These are phyloP conservation scores for Trichoderma hamatum DNA, from an alignment of 2,329 filamentous ascomycete genomes.

Conservation along the genomic window DNA sequence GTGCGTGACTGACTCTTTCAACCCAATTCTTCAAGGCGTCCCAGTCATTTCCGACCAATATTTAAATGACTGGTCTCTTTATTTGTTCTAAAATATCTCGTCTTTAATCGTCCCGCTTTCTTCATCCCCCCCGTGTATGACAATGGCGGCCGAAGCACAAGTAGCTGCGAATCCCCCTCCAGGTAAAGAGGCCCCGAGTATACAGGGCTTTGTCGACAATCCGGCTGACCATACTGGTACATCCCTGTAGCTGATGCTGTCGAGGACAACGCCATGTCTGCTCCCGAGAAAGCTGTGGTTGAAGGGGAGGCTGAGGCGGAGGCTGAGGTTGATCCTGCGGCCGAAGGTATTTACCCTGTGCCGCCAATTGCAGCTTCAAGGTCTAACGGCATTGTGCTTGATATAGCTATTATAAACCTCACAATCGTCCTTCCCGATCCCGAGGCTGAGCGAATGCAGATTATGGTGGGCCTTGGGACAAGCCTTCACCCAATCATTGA, in stretches of 20 bases:
- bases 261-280: constrained; percentile 33
- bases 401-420: constrained; percentile 59
- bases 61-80: constrained; percentile 35
- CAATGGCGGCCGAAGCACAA: constrained; percentile 40
- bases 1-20: constrained; percentile 27
- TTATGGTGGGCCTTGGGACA: constrained; percentile 66
- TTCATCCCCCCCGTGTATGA: constrained; percentile 29
- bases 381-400: constrained; percentile 11
- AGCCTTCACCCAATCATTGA: background rate
- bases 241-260: constrained; percentile 31
- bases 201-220: constrained; percentile 6
- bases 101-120: constrained; percentile 29
- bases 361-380: background rate
- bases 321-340: constrained; percentile 38
- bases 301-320: constrained; percentile 37
- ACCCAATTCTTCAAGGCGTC: constrained; percentile 29
- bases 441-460: constrained; percentile 71
- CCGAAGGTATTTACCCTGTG: constrained; percentile 39
- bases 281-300: constrained; percentile 28
- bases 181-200: constrained; percentile 28
- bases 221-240: constrained; percentile 20
- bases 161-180: constrained; percentile 33
- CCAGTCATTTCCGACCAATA: constrained; percentile 33
- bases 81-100: constrained; percentile 30
- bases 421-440: constrained; percentile 81